These are phyloP conservation scores for Gynandropsis gynandra DNA, from an alignment of 345 rosid genomes.

Conservation along the genomic window DNA sequence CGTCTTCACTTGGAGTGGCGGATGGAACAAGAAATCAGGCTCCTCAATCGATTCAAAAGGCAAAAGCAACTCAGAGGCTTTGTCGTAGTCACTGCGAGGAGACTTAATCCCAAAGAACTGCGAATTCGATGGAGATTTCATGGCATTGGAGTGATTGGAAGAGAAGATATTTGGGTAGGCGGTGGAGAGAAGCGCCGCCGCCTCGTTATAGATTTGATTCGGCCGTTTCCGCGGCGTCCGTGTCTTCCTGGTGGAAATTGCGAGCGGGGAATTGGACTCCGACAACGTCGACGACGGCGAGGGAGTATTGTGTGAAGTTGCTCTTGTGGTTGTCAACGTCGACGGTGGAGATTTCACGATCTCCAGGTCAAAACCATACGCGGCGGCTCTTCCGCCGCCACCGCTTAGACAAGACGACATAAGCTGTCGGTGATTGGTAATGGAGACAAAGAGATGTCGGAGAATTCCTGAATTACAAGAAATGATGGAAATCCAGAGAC, in stretches of 20 bases:
- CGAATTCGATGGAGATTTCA: constrained; percentile 24
- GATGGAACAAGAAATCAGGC: constrained; percentile 48
- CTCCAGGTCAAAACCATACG: constrained; percentile 62
- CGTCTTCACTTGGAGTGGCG: constrained; percentile 29
- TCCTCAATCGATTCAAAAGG: constrained; percentile 55
- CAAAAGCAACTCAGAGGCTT: constrained; percentile 49
- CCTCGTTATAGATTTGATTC: constrained; percentile 90
- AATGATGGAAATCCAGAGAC: background rate
- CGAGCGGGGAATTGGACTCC: constrained; percentile 60
- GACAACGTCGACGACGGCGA: constrained; percentile 84
- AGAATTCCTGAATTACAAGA: background rate
- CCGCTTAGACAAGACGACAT: constrained; percentile 81
- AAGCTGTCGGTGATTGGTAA: background rate
- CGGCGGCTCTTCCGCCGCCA: constrained; percentile 55
- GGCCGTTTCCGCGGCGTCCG: constrained; percentile 80
- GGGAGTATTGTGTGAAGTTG: constrained; percentile 31
- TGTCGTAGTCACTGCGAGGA: constrained; percentile 34
- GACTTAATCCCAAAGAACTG: constrained; percentile 34
- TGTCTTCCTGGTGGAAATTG: constrained; percentile 80
- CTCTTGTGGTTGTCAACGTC: constrained; percentile 39
- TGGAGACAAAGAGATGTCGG: background rate
- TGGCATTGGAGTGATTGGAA: constrained; percentile 26
- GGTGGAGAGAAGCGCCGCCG: constrained; percentile 83
- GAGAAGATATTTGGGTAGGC: constrained; percentile 79
- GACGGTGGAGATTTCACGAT: constrained; percentile 52